Conservation (phyloP, 495 filamentous ascomycete genomes). For the Aspergillus heteromorphus region DNA sequence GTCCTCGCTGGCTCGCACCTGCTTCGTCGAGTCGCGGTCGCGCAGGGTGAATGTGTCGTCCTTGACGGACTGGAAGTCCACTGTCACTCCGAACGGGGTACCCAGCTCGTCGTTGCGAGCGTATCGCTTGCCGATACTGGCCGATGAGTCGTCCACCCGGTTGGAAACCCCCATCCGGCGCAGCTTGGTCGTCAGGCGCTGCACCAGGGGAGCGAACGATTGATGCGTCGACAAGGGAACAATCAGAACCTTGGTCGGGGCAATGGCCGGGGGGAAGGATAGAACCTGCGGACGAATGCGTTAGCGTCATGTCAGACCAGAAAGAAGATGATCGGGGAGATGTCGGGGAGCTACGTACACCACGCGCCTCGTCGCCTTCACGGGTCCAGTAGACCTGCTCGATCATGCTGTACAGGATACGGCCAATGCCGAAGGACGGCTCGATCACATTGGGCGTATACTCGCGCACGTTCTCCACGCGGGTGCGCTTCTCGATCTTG, state of each 20-base stretch:
- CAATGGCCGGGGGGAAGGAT: constrained; percentile 60
- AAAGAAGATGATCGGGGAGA: not conserved
- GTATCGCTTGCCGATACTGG: constrained; percentile 66
- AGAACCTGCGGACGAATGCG: constrained; percentile 43
- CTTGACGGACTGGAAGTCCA: constrained; percentile 65
- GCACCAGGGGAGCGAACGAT: constrained; percentile 53
- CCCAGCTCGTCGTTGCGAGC: constrained; percentile 64
- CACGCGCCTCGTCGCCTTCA: constrained; percentile 56
- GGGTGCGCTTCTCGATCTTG: constrained; percentile 63
- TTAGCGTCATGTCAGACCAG: constrained; percentile 4
- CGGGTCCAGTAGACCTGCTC: constrained; percentile 78
- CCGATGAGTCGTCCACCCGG: constrained; percentile 60
- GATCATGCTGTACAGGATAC: constrained; percentile 71
- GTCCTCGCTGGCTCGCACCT: constrained; percentile 62
- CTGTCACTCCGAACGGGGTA: constrained; percentile 61
- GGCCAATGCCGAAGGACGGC: constrained; percentile 79
- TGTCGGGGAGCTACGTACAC: constrained; percentile 40
- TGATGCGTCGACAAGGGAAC: constrained; percentile 58
- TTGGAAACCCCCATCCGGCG: constrained; percentile 55
- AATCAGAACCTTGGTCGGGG: constrained; percentile 65
- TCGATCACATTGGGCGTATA: constrained; percentile 83
- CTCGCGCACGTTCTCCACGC: constrained; percentile 64
- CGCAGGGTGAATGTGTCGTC: constrained; percentile 64
- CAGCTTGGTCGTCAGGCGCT: constrained; percentile 46
- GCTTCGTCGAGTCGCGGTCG: constrained; percentile 62